Conservation (phyloP, 2,329 filamentous ascomycete species). For the Colletotrichum gigasporum region DNA sequence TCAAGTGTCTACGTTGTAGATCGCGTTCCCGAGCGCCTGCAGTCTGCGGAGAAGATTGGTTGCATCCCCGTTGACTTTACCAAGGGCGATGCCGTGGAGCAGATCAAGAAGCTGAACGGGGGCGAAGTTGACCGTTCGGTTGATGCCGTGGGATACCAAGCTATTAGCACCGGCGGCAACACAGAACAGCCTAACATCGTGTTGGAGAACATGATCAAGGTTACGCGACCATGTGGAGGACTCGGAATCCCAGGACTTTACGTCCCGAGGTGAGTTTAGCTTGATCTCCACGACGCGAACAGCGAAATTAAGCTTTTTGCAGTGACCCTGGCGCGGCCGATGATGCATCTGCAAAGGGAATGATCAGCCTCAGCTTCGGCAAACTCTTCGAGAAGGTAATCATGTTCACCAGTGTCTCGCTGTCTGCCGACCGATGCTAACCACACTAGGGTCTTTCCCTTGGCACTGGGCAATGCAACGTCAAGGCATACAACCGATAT, state of each 20-base stretch:
- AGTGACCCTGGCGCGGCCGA: slow-evolving; percentile 71
- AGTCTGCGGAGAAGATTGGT: slow-evolving; percentile 69
- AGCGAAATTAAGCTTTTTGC: too few species aligned
- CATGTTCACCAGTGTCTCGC: background rate
- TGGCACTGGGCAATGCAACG: slow-evolving; percentile 73
- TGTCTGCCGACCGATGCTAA: background rate
- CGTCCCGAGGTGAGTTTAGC: slow-evolving; percentile 48
- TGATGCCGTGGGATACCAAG: slow-evolving; percentile 74
- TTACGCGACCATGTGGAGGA: slow-evolving; percentile 69
- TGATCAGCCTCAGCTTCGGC: slow-evolving; percentile 71
- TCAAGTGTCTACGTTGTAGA: slow-evolving; percentile 71
- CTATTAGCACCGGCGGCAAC: slow-evolving; percentile 62
- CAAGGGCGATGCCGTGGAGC: slow-evolving; percentile 66
- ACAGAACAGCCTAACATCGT: slow-evolving; percentile 71
- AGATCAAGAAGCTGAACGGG: slow-evolving; percentile 67
- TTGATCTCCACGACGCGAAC: too few species aligned
- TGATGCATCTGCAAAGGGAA: slow-evolving; percentile 67
- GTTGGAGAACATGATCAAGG: slow-evolving; percentile 70
- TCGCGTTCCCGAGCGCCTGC: slow-evolving; percentile 66
- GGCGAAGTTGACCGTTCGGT: slow-evolving; percentile 68
- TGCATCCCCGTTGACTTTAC: slow-evolving; percentile 69
- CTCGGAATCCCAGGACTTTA: slow-evolving; percentile 67
- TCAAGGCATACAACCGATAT: slow-evolving; percentile 74
- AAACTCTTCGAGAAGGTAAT: slow-evolving; percentile 74
- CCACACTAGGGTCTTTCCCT: slow-evolving; percentile 61